phyloP scores from a whole-genome alignment of 352 stramenopile genomes.

The Pythium myriotylum region DNA sequence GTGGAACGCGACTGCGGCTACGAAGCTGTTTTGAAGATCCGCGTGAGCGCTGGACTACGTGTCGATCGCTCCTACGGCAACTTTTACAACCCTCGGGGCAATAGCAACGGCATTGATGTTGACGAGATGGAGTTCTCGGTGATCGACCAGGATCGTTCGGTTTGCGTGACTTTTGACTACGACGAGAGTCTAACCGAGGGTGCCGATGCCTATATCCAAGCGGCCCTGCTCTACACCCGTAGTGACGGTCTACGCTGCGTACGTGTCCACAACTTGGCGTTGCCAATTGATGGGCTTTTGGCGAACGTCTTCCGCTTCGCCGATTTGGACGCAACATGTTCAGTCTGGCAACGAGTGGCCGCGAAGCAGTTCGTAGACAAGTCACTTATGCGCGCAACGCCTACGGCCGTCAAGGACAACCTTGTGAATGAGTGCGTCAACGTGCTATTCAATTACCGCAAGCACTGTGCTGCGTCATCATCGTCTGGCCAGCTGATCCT shows the following conservation, averaged over 20 bases:
- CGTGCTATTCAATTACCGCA: conserved; percentile 91
- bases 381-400: conserved; percentile 77
- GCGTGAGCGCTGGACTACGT: conserved; percentile 77
- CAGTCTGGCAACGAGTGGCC: conserved; percentile 80
- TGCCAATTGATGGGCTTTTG: conserved; percentile 75
- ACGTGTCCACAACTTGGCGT: conserved; percentile 89
- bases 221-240: conserved; percentile 88
- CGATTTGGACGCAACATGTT: conserved; percentile 87
- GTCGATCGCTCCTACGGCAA: conserved; percentile 87
- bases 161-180: conserved; percentile 89
- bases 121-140: conserved; percentile 91
- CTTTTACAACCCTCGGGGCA: conserved; percentile 66
- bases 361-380: conserved; percentile 83
- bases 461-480: conserved; percentile 90
- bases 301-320: conserved; percentile 90
- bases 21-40: conserved; percentile 90
- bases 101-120: conserved; percentile 56
- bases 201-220: conserved; percentile 84
- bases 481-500: conserved; percentile 91
- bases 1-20: conserved; percentile 79
- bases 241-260: conserved; percentile 86
- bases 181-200: conserved; percentile 81
- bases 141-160: conserved; percentile 84
- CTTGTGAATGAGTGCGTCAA: conserved; percentile 86
- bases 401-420: conserved; percentile 73